phyloP scores from a whole-genome alignment of 2,329 filamentous ascomycete species.

The Colletotrichum lupini region DNA sequence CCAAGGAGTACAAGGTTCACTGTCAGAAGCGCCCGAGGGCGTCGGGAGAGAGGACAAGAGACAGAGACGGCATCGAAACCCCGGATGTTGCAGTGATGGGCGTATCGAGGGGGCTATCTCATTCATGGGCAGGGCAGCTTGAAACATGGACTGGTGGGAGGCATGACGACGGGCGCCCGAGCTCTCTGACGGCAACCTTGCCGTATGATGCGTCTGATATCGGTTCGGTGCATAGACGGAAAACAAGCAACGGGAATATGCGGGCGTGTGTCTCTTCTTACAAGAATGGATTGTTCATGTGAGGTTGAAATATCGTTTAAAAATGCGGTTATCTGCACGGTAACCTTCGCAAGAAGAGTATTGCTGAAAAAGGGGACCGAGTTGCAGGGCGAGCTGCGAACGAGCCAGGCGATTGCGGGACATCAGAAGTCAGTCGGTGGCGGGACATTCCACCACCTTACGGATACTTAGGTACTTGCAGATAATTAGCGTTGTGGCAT shows the following conservation, averaged over 20 bases:
- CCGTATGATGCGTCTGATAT: conserved; percentile 25
- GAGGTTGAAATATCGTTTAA: not conserved
- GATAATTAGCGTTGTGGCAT: not conserved
- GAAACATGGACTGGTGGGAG: conserved; percentile 30
- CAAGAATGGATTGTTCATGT: not conserved
- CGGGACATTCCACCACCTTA: conserved; percentile 1
- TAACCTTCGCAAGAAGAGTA: not conserved
- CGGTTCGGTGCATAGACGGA: conserved; percentile 2
- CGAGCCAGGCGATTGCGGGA: conserved; percentile 31
- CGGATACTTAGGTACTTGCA: not conserved
- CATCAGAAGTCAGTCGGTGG: conserved; percentile 32
- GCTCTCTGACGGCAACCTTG: conserved; percentile 28
- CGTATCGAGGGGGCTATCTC: conserved; percentile 9
- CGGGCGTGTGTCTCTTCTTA: not conserved
- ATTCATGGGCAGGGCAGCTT: conserved; percentile 31
- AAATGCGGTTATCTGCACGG: not conserved
- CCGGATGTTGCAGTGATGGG: conserved; percentile 20
- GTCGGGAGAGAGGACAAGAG: conserved; percentile 11
- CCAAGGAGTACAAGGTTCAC: not conserved
- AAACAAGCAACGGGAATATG: not conserved
- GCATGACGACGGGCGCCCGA: conserved; percentile 32
- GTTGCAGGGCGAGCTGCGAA: not conserved
- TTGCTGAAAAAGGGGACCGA: not conserved
- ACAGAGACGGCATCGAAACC: not conserved
- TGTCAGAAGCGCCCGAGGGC: conserved; percentile 17